Evolutionary conservation across 768 basidiomycete species (phyloP).

Genomic region (Leccinum obscurum): DNA sequence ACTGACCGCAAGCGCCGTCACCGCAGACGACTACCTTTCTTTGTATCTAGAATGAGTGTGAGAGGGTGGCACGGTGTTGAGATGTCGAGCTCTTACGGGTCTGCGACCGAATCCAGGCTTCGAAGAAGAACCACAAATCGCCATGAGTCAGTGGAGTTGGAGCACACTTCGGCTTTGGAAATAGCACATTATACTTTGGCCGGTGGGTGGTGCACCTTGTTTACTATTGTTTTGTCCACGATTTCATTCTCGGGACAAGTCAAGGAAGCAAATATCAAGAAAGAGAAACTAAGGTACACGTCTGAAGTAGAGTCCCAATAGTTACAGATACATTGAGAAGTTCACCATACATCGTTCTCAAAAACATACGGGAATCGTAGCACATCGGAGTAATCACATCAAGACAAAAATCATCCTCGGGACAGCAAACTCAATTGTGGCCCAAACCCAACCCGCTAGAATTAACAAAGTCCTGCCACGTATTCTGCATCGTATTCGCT

Average conservation of each 20-base stretch:
- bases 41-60: constrained; percentile 38
- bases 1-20: constrained; percentile 87
- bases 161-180: neutral
- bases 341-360: constrained; percentile 7
- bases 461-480: constrained; percentile 63
- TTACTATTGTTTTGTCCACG: constrained; percentile 25
- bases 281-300: constrained; percentile 12
- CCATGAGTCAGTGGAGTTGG: constrained; percentile 37
- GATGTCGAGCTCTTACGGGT: constrained; percentile 25
- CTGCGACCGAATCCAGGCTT: constrained; percentile 53
- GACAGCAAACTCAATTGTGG: constrained; percentile 10
- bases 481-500: constrained; percentile 55
- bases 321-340: constrained; percentile 20
- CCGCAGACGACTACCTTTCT: constrained; percentile 88
- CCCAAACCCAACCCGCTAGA: constrained; percentile 27
- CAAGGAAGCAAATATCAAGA: constrained; percentile 1
- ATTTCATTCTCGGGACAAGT: neutral
- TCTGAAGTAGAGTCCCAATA: constrained; percentile 8
- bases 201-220: constrained; percentile 14
- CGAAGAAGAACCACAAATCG: constrained; percentile 56
- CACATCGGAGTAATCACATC: constrained; percentile 9
- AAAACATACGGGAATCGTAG: constrained; percentile 12
- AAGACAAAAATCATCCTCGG: constrained; percentile 4
- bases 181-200: neutral
- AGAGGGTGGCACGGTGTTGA: constrained; percentile 5